Evolutionary conservation across 441 rosid species (phyloP).

Genomic region (Adansonia grandidieri): DNA sequence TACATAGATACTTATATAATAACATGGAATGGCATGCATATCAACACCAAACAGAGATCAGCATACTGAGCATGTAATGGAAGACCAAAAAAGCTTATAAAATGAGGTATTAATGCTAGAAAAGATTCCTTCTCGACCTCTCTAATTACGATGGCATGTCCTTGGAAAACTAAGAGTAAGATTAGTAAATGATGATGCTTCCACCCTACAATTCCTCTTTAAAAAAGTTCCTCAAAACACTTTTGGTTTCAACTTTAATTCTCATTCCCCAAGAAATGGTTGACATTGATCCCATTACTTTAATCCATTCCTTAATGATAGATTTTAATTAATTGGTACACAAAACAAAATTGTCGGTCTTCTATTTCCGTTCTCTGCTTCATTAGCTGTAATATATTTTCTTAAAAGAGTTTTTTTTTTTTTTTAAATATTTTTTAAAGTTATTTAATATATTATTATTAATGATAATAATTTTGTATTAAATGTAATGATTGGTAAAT

Average conservation of each 20-base stretch:
- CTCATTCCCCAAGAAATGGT: constrained; percentile 34
- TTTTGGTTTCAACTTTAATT: constrained; percentile 32
- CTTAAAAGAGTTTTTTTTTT: too few species aligned
- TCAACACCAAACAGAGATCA: neutral
- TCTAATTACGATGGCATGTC: constrained; percentile 20
- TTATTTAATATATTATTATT: too few species aligned
- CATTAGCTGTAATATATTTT: constrained; percentile 3
- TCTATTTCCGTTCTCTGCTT: constrained; percentile 25
- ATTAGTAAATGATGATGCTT: constrained; percentile 32
- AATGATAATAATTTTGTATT: too few species aligned
- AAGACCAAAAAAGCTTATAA: neutral
- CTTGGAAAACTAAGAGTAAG: constrained; percentile 26
- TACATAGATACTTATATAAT: too few species aligned
- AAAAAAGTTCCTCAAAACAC: constrained; percentile 27
- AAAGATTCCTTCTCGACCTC: constrained; percentile 38
- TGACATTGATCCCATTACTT: constrained; percentile 41
- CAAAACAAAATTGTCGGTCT: constrained; percentile 38
- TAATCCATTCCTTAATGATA: constrained; percentile 31
- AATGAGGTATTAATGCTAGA: constrained; percentile 28
- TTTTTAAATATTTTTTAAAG: too few species aligned
- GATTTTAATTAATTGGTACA: constrained; percentile 24
- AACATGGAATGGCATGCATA: neutral
- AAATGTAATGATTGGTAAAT: too few species aligned
- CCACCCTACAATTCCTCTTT: constrained; percentile 6
- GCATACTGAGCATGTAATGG: neutral